Conservation (phyloP, 1,284 basidiomycete species). For the Inonotus hispidus region DNA sequence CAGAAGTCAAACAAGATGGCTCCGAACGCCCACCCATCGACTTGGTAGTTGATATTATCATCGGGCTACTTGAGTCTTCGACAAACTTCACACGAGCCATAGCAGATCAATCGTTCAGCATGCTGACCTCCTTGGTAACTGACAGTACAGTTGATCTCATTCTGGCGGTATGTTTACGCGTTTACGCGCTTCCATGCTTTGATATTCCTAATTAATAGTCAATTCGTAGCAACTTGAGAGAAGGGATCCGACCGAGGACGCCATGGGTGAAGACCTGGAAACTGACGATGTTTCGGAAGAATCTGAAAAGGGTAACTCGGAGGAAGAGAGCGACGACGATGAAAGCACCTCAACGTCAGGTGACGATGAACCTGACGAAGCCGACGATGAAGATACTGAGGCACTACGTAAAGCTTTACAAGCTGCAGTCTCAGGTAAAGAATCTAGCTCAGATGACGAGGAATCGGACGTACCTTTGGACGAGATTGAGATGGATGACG, state of each 20-base stretch:
- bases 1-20: conserved; percentile 31
- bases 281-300: conserved; percentile 37
- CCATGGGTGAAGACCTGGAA: conserved; percentile 38
- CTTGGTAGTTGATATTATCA: conserved; percentile 80
- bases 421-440: conserved; percentile 72
- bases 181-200: background rate
- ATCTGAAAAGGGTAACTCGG: conserved; percentile 32
- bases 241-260: conserved; percentile 54
- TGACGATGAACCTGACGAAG: conserved; percentile 32
- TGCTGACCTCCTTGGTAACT: conserved; percentile 66
- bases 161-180: conserved; percentile 56
- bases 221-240: conserved; percentile 72
- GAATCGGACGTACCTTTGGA: conserved; percentile 43
- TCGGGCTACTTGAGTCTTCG: conserved; percentile 84
- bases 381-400: conserved; percentile 43
- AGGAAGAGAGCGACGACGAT: conserved; percentile 41
- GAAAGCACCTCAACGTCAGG: conserved; percentile 33
- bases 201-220: background rate
- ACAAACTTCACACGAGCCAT: conserved; percentile 79
- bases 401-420: conserved; percentile 76
- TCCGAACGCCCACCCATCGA: conserved; percentile 62
- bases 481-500: conserved; percentile 85
- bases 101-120: conserved; percentile 78
- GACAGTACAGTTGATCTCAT: conserved; percentile 80
- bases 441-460: conserved; percentile 48